Evolutionary conservation across 192 early-diverging fungal genomes (phyloP).

Genomic region (Podila minutissima): DNA sequence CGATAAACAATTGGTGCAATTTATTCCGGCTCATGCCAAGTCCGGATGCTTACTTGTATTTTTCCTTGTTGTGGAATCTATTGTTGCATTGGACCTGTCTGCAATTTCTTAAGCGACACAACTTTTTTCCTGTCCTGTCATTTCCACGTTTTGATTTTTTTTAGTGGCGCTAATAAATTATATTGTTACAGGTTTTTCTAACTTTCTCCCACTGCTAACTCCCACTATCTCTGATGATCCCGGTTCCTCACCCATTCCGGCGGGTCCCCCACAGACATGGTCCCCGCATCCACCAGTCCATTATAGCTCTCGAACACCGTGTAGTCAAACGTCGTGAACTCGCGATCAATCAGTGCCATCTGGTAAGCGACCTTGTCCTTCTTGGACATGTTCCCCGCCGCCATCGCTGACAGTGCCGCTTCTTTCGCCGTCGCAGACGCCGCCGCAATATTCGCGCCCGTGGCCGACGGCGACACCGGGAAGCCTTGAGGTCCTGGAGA

Average conservation of each 20-base stretch:
- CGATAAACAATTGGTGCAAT: too few species aligned
- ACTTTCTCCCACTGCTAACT: too few species aligned
- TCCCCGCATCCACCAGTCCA: conserved; percentile 68
- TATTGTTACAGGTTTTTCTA: too few species aligned
- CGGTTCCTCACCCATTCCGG: conserved; percentile 70
- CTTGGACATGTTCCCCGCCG: conserved; percentile 43
- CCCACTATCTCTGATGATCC: conserved; percentile 18
- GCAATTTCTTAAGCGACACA: too few species aligned
- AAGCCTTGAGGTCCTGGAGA: conserved; percentile 3
- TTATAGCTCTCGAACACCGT: conserved; percentile 81
- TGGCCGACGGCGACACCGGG: not conserved
- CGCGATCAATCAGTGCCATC: conserved; percentile 74
- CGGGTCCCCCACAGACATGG: conserved; percentile 69
- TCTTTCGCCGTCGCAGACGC: conserved; percentile 10
- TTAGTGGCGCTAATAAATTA: too few species aligned
- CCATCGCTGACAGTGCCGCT: not conserved
- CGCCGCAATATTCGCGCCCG: not conserved
- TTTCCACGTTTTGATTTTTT: too few species aligned
- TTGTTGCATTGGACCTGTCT: too few species aligned
- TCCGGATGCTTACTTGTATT: too few species aligned
- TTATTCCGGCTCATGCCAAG: too few species aligned
- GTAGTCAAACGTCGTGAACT: conserved; percentile 85
- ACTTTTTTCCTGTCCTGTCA: too few species aligned
- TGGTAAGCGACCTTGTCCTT: conserved; percentile 65
- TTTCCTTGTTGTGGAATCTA: too few species aligned